Percentiles rank a stretch among this genome's conserved stretches.
These are phyloP conservation scores for Trypanosoma conorhini DNA, from an alignment of 208 protist genomes.

Conservation along the genomic window DNA sequence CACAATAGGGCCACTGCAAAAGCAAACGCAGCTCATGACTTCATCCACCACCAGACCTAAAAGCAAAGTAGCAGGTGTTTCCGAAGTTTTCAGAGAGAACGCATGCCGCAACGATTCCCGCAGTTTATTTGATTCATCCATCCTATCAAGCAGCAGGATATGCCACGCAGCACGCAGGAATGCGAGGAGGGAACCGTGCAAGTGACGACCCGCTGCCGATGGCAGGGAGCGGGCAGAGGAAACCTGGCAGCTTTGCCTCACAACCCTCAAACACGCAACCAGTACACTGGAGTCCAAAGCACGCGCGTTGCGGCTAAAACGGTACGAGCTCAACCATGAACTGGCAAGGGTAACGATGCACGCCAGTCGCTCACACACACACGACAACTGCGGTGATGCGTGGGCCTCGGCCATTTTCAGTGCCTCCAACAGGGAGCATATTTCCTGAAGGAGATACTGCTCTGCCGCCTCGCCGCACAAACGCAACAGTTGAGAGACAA, in stretches of 20 bases:
- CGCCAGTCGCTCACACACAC: constrained; percentile 25
- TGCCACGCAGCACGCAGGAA: constrained; percentile 25
- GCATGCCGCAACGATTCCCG: constrained; percentile 9
- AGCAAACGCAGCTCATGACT: constrained; percentile 22
- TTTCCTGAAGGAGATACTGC: constrained; percentile 13
- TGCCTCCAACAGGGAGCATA: constrained; percentile 3
- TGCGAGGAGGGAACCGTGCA: constrained; percentile 23
- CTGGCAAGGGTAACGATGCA: constrained; percentile 26
- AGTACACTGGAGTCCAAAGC: constrained; percentile 16
- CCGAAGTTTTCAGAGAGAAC: constrained; percentile 12
- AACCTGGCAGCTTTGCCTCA: constrained; percentile 9
- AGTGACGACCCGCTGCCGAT: constrained; percentile 14
- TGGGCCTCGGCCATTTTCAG: constrained; percentile 1
- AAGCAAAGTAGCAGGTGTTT: constrained; percentile 6
- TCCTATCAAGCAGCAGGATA: constrained; percentile 16
- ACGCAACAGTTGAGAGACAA: constrained; percentile 37
- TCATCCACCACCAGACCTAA: constrained; percentile 24
- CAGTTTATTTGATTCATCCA: constrained; percentile 19
- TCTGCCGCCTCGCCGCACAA: constrained; percentile 41
- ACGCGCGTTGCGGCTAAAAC: constrained; percentile 11
- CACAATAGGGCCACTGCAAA: constrained; percentile 7
- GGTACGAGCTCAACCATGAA: constrained; percentile 22
- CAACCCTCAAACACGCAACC: constrained; percentile 19
- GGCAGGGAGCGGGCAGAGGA: constrained; percentile 1
- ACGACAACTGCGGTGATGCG: constrained; percentile 5